A percentile compares a stretch with the other conserved stretches of the same genome.
phyloP scores from a whole-genome alignment of 2,329 filamentous ascomycete species.

The Cordyceps farinosa region DNA sequence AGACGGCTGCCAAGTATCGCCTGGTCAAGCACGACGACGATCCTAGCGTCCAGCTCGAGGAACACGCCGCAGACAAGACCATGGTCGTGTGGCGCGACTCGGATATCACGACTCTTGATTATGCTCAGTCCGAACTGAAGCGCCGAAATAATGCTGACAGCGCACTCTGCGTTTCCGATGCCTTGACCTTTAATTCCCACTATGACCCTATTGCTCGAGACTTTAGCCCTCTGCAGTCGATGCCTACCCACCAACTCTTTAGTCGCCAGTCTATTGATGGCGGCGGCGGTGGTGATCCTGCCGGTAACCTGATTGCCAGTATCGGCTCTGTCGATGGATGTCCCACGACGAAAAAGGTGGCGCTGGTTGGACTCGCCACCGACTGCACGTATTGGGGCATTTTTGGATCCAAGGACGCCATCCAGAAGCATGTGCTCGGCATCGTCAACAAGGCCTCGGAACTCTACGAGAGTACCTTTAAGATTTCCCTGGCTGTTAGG shows the following conservation, averaged over 20 bases:
- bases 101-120: conserved; percentile 56
- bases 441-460: conserved; percentile 84
- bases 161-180: conserved; percentile 66
- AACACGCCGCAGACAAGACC: conserved; percentile 58
- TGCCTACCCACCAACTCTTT: conserved; percentile 64
- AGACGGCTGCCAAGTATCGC: conserved; percentile 70
- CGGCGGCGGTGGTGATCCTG: conserved; percentile 68
- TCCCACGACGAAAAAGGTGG: conserved; percentile 84
- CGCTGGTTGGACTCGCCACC: conserved; percentile 84
- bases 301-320: conserved; percentile 70
- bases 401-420: conserved; percentile 55
- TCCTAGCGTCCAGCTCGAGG: conserved; percentile 53
- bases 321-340: conserved; percentile 85
- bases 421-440: conserved; percentile 71
- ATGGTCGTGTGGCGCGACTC: conserved; percentile 94
- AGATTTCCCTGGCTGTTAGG: conserved; percentile 85
- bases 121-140: conserved; percentile 60
- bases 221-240: conserved; percentile 54
- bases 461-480: conserved; percentile 87
- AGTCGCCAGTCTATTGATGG: conserved; percentile 69
- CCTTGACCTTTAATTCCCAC: conserved; percentile 73
- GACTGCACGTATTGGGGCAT: conserved; percentile 89
- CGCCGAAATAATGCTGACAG: conserved; percentile 41
- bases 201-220: conserved; percentile 61
- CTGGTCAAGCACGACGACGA: conserved; percentile 69